Conservation (phyloP, 495 filamentous ascomycete genomes). For the Oidiodendron maius region DNA sequence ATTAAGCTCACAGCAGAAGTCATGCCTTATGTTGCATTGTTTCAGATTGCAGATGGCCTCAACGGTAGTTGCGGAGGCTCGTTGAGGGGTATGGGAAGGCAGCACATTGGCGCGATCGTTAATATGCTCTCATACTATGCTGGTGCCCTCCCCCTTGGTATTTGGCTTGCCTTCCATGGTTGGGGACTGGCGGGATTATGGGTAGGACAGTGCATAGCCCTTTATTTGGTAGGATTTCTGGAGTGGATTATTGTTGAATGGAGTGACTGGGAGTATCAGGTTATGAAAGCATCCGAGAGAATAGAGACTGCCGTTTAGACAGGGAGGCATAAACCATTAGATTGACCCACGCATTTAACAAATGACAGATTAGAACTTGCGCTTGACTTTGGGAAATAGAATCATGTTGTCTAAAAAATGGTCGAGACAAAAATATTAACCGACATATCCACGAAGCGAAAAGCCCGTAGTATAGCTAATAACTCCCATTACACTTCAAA, state of each 20-base stretch:
- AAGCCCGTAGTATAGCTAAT: no score
- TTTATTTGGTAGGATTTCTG: constrained; percentile 73
- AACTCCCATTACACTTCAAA: no score
- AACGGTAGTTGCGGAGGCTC: constrained; percentile 82
- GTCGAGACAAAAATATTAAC: no score
- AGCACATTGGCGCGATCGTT: constrained; percentile 84
- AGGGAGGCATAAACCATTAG: no score
- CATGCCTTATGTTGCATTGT: constrained; percentile 85
- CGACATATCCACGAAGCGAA: no score
- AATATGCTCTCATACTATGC: constrained; percentile 88
- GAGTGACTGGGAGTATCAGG: constrained; percentile 75
- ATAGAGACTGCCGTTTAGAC: constrained; percentile 50
- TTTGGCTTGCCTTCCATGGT: constrained; percentile 83
- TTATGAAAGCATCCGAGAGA: constrained; percentile 66
- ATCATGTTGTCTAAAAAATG: no score
- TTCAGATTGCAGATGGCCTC: constrained; percentile 88
- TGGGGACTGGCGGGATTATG: constrained; percentile 83
- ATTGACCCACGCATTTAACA: no score
- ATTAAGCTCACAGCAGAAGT: constrained; percentile 75
- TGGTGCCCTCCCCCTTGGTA: constrained; percentile 75
- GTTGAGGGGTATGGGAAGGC: constrained; percentile 78
- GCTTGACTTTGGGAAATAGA: no score
- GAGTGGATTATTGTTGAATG: constrained; percentile 78
- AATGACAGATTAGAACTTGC: no score
- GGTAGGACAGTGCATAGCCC: constrained; percentile 85